Base-by-base conservation (phyloP, 352 stramenopile genomes). In the Globisporangium acanthophoron region DNA sequence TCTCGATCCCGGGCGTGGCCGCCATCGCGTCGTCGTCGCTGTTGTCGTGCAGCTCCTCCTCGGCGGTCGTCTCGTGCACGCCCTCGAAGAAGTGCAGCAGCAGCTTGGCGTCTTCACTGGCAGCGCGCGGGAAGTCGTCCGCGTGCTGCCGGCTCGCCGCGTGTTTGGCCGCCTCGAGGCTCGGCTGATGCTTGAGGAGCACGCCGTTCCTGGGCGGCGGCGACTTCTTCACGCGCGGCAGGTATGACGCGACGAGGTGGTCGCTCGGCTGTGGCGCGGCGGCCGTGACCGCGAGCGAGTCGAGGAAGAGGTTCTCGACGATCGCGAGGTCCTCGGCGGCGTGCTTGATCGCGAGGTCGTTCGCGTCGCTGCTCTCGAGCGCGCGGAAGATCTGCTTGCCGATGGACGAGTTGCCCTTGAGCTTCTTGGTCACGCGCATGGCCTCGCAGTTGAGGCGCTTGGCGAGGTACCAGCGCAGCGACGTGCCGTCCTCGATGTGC, bases 401-500 rank as follows among this genome's bases (percentile, higher is more conserved):
- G 64, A 94, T 92, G 39, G 82, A 93, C 64, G 77, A 90, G 62
- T 93, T 91, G 54, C 83, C 83, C 61, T 92, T 95, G 65, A 95
- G 76, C 65, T 95, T 95, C 61, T 95, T 95, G 29, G 85, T 93
- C 56, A 95, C 83, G 44, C 85, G 81, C 85, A 95, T 95, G 9
- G 85, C 81, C 52, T 95, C 84, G 60, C 85, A 95, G 57, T 93
- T 93, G 7, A 95, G 67, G 0, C 80, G 80, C 69, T 93, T 91
- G 6, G 82, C 75, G 40, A 95, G 68, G 70, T 90, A 95, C 81
- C 83, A 92, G 31, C 85, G 83, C 59, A 95, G 69, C 27, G 80
- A 90, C 39, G 84, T 93, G 64, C 85, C 85, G 62, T 92, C 81
- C 48, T 93, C 83, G 9, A 95, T 71, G 56, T 92, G 65, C 39